Evolutionary conservation across 2,329 filamentous ascomycete species (phyloP).

Genomic region (Xenoacremonium recifei): DNA sequence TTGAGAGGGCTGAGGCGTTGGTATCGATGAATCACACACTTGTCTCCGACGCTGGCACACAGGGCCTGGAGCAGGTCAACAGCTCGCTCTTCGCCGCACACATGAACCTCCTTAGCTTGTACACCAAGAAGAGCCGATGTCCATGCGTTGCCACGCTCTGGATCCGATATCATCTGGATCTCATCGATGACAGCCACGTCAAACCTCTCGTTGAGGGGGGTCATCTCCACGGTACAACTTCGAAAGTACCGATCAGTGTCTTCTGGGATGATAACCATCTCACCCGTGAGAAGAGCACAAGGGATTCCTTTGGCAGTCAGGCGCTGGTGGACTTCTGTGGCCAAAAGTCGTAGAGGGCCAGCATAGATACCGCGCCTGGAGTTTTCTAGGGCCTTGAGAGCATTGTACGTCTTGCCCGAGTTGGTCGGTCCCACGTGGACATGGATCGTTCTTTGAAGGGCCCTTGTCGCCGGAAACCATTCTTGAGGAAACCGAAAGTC

Average conservation of each 20-base stretch:
- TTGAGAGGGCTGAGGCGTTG: slow-evolving; percentile 77
- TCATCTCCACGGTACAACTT: slow-evolving; percentile 94
- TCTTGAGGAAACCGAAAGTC: slow-evolving; percentile 87
- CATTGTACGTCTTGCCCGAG: slow-evolving; percentile 96
- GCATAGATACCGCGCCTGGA: slow-evolving; percentile 81
- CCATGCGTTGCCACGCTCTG: slow-evolving; percentile 88
- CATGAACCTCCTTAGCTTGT: slow-evolving; percentile 83
- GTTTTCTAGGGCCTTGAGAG: slow-evolving; percentile 78
- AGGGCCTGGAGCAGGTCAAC: slow-evolving; percentile 77
- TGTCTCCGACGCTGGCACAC: slow-evolving; percentile 77
- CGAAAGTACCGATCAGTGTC: slow-evolving; percentile 58
- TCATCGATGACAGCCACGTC: slow-evolving; percentile 97
- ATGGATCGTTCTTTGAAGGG: slow-evolving; percentile 79
- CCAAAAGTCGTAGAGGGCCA: slow-evolving; percentile 82
- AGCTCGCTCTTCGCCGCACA: slow-evolving; percentile 86
- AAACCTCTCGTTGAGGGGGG: slow-evolving; percentile 52
- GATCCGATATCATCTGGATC: slow-evolving; percentile 92
- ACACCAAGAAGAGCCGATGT: slow-evolving; percentile 86
- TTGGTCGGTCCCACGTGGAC: slow-evolving; percentile 96
- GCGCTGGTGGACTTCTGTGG: slow-evolving; percentile 92
- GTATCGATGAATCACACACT: slow-evolving; percentile 79
- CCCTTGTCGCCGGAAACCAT: slow-evolving; percentile 85
- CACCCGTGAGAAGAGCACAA: slow-evolving; percentile 85
- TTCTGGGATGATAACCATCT: slow-evolving; percentile 74
- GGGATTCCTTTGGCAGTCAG: slow-evolving; percentile 73